Conservation (phyloP, 768 basidiomycete genomes). For the Coprinopsis cinerea region DNA sequence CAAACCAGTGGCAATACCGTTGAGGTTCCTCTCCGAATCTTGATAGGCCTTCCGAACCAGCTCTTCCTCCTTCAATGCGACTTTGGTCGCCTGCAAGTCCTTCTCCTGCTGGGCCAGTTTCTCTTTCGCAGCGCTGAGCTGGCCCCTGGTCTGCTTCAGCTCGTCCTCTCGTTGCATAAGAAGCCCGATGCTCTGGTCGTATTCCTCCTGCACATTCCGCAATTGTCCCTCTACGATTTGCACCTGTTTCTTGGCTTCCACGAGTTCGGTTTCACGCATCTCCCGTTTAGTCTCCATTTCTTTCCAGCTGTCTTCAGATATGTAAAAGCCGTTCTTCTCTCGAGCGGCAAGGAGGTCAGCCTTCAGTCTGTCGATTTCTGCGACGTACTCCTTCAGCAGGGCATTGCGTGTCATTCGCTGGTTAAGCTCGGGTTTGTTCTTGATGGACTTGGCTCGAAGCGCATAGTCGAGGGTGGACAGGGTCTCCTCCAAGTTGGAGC, state of each 20-base stretch:
- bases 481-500: slow-evolving; percentile 94
- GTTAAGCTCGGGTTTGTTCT: slow-evolving; percentile 93
- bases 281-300: slow-evolving; percentile 77
- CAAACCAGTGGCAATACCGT: slow-evolving; percentile 66
- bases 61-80: slow-evolving; percentile 71
- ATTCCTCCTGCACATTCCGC: slow-evolving; percentile 77
- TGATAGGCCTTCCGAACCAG: slow-evolving; percentile 75
- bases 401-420: slow-evolving; percentile 90
- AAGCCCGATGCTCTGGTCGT: slow-evolving; percentile 80
- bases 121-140: slow-evolving; percentile 45
- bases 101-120: slow-evolving; percentile 47
- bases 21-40: slow-evolving; percentile 61
- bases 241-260: slow-evolving; percentile 78
- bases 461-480: slow-evolving; percentile 97
- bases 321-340: slow-evolving; percentile 94
- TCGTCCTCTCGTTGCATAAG: slow-evolving; percentile 74
- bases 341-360: slow-evolving; percentile 85
- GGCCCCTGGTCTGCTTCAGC: slow-evolving; percentile 54
- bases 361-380: slow-evolving; percentile 90
- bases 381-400: slow-evolving; percentile 88
- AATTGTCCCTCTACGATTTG: slow-evolving; percentile 82
- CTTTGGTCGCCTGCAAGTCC: slow-evolving; percentile 54
- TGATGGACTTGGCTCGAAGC: slow-evolving; percentile 89
- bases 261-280: slow-evolving; percentile 65
- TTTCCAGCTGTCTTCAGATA: slow-evolving; percentile 87